Base-by-base conservation (phyloP, 495 filamentous ascomycete genomes). In the Chaetomium tenue region DNA sequence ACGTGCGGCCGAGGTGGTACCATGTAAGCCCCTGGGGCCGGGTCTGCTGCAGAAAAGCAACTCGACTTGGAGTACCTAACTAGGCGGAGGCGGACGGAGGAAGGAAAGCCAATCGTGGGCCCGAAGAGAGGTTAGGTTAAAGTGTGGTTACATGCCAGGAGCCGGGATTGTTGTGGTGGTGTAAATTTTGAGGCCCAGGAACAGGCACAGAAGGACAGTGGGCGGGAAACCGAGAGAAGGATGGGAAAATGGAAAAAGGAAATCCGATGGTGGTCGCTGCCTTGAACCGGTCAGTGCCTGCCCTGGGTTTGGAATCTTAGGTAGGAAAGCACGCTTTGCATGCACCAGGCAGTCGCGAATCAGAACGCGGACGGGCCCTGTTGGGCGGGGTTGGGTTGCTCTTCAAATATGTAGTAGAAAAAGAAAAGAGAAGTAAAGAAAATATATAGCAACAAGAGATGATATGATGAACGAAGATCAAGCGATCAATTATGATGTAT, bases 101-200 rank as follows among this genome's bases (percentile, higher is more conserved):
- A 16, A n/a, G 37, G 30, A 2, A 37, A 55, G 30, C 51, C 52
- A 55, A 55, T 55, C n/a, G 33, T 52, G 50, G n/a, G n/a, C n/a
- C n/a, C n/a, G n/a, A 47, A 47, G 44, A 48, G n/a, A 22, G 20
- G 3, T 23, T 1, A 9, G 13, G 15, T 53, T 0, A 8, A 26
- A 22, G 25, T 16, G 16, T 33, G 51, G 51, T 53, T 53, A 53
- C 51, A 53, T 26, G 26, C 1, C 25, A 5, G 25, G 51, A 22
- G 26, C 15, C 25, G 25, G 23, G 5, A 4, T 53, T 25, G 7
- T 20, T 22, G 16, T 56, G n/a, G 16, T 56, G n/a, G 40, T 37
- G 40, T 44, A 18, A 1, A 44, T 56, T 56, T 8, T 7, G 6
- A 12, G 33, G 33, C 9, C 33, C 53, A 50, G 46, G 46, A 50